Conservation (phyloP, 2,329 filamentous ascomycete species). For the Nannizziopsis arthrosporioides region DNA sequence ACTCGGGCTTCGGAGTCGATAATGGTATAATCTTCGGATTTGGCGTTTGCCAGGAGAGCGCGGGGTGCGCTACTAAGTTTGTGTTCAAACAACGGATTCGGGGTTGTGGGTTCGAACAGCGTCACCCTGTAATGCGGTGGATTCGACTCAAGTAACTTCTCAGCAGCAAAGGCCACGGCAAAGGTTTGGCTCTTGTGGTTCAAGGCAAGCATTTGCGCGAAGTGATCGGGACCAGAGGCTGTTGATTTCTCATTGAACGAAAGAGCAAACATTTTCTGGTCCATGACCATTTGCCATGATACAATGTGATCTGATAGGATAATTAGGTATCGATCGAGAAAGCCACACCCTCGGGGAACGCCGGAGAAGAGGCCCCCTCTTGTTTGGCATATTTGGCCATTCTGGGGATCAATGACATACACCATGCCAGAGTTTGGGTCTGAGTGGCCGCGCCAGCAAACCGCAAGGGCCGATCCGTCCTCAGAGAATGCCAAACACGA, state of each 20-base stretch:
- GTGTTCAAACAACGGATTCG: slow-evolving; percentile 47
- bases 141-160: slow-evolving; percentile 31
- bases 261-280: slow-evolving; percentile 58
- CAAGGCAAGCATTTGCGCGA: slow-evolving; percentile 47
- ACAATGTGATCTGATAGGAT: slow-evolving; percentile 60
- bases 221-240: neutral
- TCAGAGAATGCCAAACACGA: slow-evolving; percentile 67
- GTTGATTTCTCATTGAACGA: slow-evolving; percentile 34
- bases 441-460: slow-evolving; percentile 33
- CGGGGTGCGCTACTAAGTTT: slow-evolving; percentile 49
- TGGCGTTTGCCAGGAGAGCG: slow-evolving; percentile 52
- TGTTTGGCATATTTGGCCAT: slow-evolving; percentile 54
- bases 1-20: slow-evolving; percentile 67
- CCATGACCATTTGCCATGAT: slow-evolving; percentile 75
- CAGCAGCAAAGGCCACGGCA: slow-evolving; percentile 47
- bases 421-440: slow-evolving; percentile 49
- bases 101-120: slow-evolving; percentile 54
- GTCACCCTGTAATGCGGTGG: slow-evolving; percentile 40
- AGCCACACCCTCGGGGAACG: slow-evolving; percentile 54
- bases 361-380: slow-evolving; percentile 57
- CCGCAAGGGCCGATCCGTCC: slow-evolving; percentile 73
- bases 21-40: slow-evolving; percentile 59
- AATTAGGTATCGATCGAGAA: slow-evolving; percentile 63
- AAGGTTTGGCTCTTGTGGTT: slow-evolving; percentile 55
- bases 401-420: slow-evolving; percentile 63